Evolutionary conservation across 2,329 filamentous ascomycete genomes (phyloP).

Genomic region (Pseudocercospora crystallina): DNA sequence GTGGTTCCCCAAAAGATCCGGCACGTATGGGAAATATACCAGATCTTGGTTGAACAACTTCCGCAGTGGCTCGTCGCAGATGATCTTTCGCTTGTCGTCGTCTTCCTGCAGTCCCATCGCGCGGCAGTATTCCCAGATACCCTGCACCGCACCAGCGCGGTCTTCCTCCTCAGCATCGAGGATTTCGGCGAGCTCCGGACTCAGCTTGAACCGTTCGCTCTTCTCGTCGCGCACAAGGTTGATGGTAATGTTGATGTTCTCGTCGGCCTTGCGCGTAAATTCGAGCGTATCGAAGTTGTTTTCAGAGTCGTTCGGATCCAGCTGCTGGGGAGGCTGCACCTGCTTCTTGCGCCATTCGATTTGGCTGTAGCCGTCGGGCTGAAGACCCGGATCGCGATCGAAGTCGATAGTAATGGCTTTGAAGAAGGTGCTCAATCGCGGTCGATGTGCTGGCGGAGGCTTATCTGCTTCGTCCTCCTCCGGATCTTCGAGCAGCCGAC

Average conservation of each 20-base stretch:
- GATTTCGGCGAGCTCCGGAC: constrained; percentile 75
- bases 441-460: constrained; percentile 50
- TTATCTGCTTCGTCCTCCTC: constrained; percentile 52
- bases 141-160: constrained; percentile 82
- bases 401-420: constrained; percentile 70
- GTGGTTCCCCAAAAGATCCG: constrained; percentile 70
- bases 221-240: constrained; percentile 81
- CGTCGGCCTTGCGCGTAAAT: constrained; percentile 88
- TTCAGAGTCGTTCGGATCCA: constrained; percentile 58
- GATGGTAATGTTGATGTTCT: constrained; percentile 87
- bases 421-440: constrained; percentile 75
- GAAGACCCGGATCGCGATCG: constrained; percentile 61
- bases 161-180: constrained; percentile 86
- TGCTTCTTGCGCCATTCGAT: constrained; percentile 87
- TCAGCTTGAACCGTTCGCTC: constrained; percentile 80
- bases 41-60: constrained; percentile 72
- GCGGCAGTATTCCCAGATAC: constrained; percentile 92
- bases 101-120: constrained; percentile 85
- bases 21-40: constrained; percentile 82
- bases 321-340: constrained; percentile 38
- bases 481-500: constrained; percentile 66
- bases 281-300: constrained; percentile 87
- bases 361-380: constrained; percentile 60
- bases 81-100: constrained; percentile 89
- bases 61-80: constrained; percentile 80